phyloP scores from a whole-genome alignment of 108 stramenopile genomes.

The Nannochloropsis gaditana region DNA sequence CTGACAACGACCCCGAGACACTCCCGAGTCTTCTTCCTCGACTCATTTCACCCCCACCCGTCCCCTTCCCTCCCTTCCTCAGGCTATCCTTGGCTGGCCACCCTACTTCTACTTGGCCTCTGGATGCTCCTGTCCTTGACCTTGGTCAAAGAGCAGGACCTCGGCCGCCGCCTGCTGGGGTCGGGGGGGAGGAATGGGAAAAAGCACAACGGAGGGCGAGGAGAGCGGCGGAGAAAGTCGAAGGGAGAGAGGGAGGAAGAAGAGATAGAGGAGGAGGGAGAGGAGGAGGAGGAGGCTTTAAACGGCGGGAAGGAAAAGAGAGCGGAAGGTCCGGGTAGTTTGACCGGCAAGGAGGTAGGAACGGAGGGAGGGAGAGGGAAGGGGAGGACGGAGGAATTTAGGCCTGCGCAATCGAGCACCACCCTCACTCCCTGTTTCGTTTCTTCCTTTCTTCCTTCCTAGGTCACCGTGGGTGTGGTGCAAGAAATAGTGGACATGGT shows the following conservation, averaged over 20 bases:
- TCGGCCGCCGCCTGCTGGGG: not conserved
- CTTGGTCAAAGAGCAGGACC: slow-evolving; percentile 27
- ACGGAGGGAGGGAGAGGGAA: not conserved
- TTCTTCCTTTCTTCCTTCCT: not conserved
- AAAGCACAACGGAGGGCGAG: not conserved
- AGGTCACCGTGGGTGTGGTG: slow-evolving; percentile 4
- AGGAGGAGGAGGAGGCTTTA: not conserved
- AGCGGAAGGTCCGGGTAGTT: too few relatives aligned
- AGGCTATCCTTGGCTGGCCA: slow-evolving; percentile 32
- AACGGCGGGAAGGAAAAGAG: too few relatives aligned
- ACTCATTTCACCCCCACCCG: too few relatives aligned
- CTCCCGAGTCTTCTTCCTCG: too few relatives aligned
- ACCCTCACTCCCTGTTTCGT: not conserved
- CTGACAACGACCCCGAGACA: too few relatives aligned
- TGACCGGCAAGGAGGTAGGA: not conserved
- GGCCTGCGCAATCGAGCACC: not conserved
- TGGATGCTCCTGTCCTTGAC: slow-evolving; percentile 39
- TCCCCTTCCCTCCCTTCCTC: not conserved
- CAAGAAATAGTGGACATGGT: slow-evolving; percentile 38
- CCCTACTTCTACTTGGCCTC: slow-evolving; percentile 34
- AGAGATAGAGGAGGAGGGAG: not conserved
- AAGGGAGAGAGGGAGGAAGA: slow-evolving; percentile 23
- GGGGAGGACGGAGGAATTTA: not conserved
- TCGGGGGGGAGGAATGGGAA: not conserved
- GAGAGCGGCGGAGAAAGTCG: not conserved